These are phyloP conservation scores for Psilocybe azurescens DNA, from an alignment of 768 basidiomycete genomes.

Conservation along the genomic window DNA sequence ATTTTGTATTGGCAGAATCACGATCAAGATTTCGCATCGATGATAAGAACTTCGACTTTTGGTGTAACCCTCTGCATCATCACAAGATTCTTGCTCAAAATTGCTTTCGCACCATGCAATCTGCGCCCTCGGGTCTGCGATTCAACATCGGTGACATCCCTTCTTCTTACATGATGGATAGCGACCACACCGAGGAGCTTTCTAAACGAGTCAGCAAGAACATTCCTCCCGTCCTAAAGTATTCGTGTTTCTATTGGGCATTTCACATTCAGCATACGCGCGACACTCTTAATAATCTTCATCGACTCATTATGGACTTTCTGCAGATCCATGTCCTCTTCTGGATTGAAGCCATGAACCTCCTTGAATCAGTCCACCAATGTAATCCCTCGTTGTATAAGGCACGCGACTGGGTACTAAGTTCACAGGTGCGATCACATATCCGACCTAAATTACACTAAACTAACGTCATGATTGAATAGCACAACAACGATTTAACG, in stretches of 20 bases:
- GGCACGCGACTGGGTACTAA: slow-evolving; percentile 11
- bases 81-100: not conserved
- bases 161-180: not conserved
- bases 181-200: not conserved
- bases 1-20: slow-evolving; percentile 6
- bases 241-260: slow-evolving; percentile 18
- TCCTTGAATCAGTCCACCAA: slow-evolving; percentile 17
- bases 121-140: not conserved
- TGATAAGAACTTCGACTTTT: not conserved
- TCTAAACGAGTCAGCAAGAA: slow-evolving; percentile 9
- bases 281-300: not conserved
- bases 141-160: slow-evolving; percentile 6
- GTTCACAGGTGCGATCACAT: not conserved
- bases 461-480: not conserved
- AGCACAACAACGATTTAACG: not conserved
- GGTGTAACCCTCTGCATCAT: not conserved
- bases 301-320: slow-evolving; percentile 13
- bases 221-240: slow-evolving; percentile 11
- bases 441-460: not conserved
- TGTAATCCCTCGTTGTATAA: slow-evolving; percentile 25
- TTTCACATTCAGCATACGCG: slow-evolving; percentile 7
- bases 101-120: not conserved
- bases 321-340: slow-evolving; percentile 24
- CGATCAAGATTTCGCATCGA: slow-evolving; percentile 8
- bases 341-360: slow-evolving; percentile 35